Conservation (phyloP, 2,329 filamentous ascomycete species). For the Tolypocladium ovalisporum region DNA sequence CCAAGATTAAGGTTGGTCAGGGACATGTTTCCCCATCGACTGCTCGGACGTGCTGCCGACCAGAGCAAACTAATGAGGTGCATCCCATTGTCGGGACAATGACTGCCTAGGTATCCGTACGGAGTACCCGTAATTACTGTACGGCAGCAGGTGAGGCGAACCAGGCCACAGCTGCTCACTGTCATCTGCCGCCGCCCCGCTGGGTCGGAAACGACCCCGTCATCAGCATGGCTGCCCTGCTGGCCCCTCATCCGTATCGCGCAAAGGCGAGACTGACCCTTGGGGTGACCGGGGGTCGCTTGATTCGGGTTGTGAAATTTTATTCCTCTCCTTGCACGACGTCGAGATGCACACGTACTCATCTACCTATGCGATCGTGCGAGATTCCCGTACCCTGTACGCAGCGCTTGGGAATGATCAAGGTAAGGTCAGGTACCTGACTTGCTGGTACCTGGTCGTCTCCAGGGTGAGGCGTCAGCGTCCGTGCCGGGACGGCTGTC, state of each 20-base stretch:
- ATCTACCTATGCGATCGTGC: no score
- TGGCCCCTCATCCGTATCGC: background rate
- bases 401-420: no score
- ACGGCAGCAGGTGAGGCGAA: background rate
- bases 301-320: background rate
- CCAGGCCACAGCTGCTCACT: background rate
- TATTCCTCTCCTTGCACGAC: background rate
- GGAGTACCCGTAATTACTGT: no score
- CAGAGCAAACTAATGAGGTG: background rate
- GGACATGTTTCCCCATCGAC: no score
- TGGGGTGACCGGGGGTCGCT: background rate
- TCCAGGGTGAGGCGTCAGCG: background rate
- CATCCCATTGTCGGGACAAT: background rate
- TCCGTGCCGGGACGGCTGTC: background rate
- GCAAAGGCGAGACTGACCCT: background rate
- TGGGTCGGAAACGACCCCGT: background rate
- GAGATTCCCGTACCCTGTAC: no score
- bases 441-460: no score
- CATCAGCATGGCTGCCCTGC: background rate
- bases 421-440: no score
- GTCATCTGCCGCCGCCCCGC: slow-evolving; percentile 2
- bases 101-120: no score
- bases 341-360: background rate
- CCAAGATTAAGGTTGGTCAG: no score
- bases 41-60: background rate